A percentile compares a stretch with the other conserved stretches of the same genome.
Conservation (phyloP, 139 green algal genomes). For the Picochlorum sp. region DNA sequence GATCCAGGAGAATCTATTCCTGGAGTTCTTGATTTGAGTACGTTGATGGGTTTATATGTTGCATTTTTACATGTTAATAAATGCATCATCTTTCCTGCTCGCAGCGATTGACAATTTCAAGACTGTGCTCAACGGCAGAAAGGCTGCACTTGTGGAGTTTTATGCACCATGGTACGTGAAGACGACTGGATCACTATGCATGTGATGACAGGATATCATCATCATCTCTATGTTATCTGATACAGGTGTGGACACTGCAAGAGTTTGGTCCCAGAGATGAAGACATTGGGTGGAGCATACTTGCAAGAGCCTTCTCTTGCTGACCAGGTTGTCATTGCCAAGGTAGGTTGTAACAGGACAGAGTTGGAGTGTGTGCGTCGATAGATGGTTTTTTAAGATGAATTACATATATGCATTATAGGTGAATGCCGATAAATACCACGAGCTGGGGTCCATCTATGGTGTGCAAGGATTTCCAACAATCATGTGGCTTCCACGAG, state of each 20-base stretch:
- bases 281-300: slow-evolving; percentile 58
- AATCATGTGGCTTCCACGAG: slow-evolving; percentile 64
- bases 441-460: slow-evolving; percentile 57
- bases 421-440: slow-evolving; percentile 71
- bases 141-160: slow-evolving; percentile 53
- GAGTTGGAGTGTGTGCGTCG: neutral
- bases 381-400: neutral
- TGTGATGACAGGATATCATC: too few relatives aligned
- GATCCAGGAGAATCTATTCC: slow-evolving; percentile 6
- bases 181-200: too few relatives aligned
- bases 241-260: slow-evolving; percentile 57
- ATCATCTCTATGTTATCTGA: slow-evolving; percentile 30
- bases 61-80: neutral
- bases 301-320: slow-evolving; percentile 50
- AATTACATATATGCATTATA: neutral
- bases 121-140: slow-evolving; percentile 46
- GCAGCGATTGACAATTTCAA: slow-evolving; percentile 62
- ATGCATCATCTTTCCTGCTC: neutral
- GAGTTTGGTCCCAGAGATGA: slow-evolving; percentile 50
- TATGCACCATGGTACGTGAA: slow-evolving; percentile 4
- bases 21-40: slow-evolving; percentile 14
- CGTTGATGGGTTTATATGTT: neutral
- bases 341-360: slow-evolving; percentile 12
- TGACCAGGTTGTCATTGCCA: slow-evolving; percentile 64
- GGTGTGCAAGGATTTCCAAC: slow-evolving; percentile 77